Percentiles rank a stretch among this genome's conserved stretches.
Conservation (phyloP, 2,329 filamentous ascomycete genomes). For the Aspergillus sergii region DNA sequence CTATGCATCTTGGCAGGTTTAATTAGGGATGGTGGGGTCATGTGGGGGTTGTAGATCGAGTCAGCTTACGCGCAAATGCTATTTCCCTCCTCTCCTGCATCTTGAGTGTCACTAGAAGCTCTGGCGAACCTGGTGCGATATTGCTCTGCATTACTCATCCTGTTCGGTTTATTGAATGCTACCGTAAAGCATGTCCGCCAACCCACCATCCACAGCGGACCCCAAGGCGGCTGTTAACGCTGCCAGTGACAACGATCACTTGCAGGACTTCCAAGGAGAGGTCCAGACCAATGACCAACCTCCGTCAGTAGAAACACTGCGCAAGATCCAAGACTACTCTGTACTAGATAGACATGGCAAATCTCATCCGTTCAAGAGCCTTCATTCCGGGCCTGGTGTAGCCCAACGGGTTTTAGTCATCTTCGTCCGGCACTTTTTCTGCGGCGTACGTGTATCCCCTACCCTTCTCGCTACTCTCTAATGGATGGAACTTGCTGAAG, state of each 20-base stretch:
- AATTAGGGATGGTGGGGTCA: too few relatives aligned
- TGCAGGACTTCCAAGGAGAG: background rate
- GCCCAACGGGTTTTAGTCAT: conserved; percentile 66
- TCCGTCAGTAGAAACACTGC: background rate
- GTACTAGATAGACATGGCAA: conserved; percentile 66
- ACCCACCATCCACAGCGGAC: background rate
- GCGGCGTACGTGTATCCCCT: conserved; percentile 61
- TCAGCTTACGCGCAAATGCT: too few relatives aligned
- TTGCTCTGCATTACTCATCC: too few relatives aligned
- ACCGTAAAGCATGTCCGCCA: background rate
- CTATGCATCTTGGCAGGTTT: too few relatives aligned
- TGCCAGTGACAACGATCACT: background rate
- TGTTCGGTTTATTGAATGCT: background rate
- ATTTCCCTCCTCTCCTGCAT: too few relatives aligned
- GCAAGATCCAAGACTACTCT: conserved; percentile 15
- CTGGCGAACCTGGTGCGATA: too few relatives aligned
- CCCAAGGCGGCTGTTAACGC: background rate
- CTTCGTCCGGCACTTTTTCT: conserved; percentile 80
- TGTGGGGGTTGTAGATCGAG: too few relatives aligned
- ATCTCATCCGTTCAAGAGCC: conserved; percentile 62
- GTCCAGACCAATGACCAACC: background rate
- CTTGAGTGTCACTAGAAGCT: too few relatives aligned
- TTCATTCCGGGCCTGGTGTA: conserved; percentile 48
- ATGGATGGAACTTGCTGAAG: background rate
- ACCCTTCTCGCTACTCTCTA: background rate